Percentiles rank a stretch among this genome's conserved stretches.
These are phyloP conservation scores for Suhomyces coccinellae DNA, from an alignment of 1,139 yeast species.

Conservation along the genomic window DNA sequence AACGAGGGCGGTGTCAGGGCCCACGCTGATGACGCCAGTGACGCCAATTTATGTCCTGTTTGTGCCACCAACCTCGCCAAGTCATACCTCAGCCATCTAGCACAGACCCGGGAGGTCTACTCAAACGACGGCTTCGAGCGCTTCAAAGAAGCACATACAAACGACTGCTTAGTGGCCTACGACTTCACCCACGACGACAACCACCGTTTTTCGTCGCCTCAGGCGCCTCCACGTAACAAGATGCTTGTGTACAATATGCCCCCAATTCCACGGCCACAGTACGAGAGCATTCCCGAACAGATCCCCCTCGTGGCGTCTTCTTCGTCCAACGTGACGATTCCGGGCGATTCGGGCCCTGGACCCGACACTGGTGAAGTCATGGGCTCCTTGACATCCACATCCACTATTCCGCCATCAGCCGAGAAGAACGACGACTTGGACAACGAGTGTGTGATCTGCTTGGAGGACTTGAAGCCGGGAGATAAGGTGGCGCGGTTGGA, in stretches of 20 bases:
- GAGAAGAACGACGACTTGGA: constrained; percentile 36
- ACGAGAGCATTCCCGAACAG: constrained; percentile 36
- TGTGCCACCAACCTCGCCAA: constrained; percentile 54
- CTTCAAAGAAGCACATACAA: constrained; percentile 67
- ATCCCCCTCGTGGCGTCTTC: no score
- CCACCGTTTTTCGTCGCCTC: constrained; percentile 37
- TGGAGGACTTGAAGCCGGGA: constrained; percentile 83
- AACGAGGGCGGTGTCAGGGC: constrained; percentile 2
- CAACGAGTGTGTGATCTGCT: constrained; percentile 88
- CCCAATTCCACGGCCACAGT: constrained; percentile 51
- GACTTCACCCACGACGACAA: constrained; percentile 65
- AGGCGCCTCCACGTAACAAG: constrained; percentile 57
- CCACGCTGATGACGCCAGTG: constrained; percentile 22
- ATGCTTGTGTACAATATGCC: constrained; percentile 81
- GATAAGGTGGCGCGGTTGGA: constrained; percentile 90
- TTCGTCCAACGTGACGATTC: constrained; percentile 13
- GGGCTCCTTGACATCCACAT: constrained; percentile 28
- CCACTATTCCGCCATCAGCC: constrained; percentile 23
- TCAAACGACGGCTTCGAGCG: constrained; percentile 39
- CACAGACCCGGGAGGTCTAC: constrained; percentile 21
- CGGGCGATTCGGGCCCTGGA: neutral
- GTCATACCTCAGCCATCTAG: constrained; percentile 45
- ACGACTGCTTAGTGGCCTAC: constrained; percentile 62
- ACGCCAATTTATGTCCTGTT: constrained; percentile 45
- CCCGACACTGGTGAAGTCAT: constrained; percentile 7